Conservation (phyloP, 768 basidiomycete species). For the Sarcomyxa edulis region DNA sequence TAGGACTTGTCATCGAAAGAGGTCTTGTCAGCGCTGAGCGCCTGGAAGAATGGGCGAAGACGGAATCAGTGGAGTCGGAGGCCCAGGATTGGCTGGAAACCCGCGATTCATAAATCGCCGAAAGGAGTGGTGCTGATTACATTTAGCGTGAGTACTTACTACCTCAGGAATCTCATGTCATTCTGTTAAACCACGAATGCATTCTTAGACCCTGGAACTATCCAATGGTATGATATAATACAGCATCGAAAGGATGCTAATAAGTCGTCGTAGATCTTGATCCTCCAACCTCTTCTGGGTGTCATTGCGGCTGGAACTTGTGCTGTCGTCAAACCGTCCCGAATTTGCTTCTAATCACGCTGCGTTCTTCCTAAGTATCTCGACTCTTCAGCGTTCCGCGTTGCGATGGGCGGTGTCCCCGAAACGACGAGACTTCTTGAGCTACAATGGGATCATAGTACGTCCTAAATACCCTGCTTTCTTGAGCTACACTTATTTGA, state of each 20-base stretch:
- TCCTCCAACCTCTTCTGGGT: conserved; percentile 54
- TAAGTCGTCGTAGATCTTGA: no score
- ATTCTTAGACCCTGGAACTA: conserved; percentile 65
- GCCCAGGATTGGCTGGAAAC: conserved; percentile 47
- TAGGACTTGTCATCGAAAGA: conserved; percentile 36
- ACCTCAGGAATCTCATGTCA: conserved; percentile 3
- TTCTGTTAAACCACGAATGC: not conserved
- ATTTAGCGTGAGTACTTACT: conserved; percentile 38
- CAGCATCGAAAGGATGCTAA: no score
- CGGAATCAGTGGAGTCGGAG: conserved; percentile 31
- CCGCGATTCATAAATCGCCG: conserved; percentile 47
- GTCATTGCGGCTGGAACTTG: conserved; percentile 74
- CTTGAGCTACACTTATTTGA: not conserved
- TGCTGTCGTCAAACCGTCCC: conserved; percentile 62
- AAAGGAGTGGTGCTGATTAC: conserved; percentile 62
- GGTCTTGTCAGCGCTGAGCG: conserved; percentile 37
- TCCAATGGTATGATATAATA: conserved; percentile 39
- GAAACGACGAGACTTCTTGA: conserved; percentile 51
- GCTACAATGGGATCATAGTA: conserved; percentile 37
- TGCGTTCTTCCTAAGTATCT: conserved; percentile 46
- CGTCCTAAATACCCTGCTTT: conserved; percentile 18
- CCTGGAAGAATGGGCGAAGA: conserved; percentile 55
- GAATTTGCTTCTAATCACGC: conserved; percentile 51
- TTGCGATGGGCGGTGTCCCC: conserved; percentile 55
- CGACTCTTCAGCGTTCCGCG: conserved; percentile 41